These are phyloP conservation scores for Neopestalotiopsis clavispora DNA, from an alignment of 2,329 filamentous ascomycete genomes.

Conservation along the genomic window DNA sequence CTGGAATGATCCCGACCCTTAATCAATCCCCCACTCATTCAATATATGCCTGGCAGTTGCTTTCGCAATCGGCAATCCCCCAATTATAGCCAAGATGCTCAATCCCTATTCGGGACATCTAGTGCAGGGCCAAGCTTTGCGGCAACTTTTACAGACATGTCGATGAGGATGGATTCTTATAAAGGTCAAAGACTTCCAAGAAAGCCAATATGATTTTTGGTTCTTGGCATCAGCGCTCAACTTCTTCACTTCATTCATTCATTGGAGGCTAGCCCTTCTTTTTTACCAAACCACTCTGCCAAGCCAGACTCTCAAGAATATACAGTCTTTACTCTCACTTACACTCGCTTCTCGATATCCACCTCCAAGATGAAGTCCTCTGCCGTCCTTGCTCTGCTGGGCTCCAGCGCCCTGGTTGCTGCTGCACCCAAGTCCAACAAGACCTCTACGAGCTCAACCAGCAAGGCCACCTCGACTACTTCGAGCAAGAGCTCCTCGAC, in stretches of 20 bases:
- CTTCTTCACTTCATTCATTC: constrained; percentile 15
- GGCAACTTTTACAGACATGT: neutral
- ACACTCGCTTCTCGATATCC: neutral
- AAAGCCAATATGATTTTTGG: neutral
- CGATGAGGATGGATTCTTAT: neutral
- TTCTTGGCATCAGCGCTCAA: constrained; percentile 8
- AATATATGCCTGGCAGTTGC: constrained; percentile 14
- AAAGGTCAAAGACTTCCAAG: neutral
- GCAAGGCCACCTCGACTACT: neutral
- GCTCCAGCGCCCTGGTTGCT: constrained; percentile 12
- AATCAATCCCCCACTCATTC: constrained; percentile 1
- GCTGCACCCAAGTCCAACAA: constrained; percentile 6
- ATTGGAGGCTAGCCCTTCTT: constrained; percentile 14
- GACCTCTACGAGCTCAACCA: neutral
- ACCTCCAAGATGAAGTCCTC: constrained; percentile 5
- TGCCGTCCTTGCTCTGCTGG: constrained; percentile 8
- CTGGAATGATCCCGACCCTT: neutral
- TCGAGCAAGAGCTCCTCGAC: neutral
- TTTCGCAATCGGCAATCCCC: constrained; percentile 9
- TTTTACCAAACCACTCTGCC: neutral
- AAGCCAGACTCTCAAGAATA: neutral
- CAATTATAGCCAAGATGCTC: constrained; percentile 1
- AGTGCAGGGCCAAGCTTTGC: constrained; percentile 9
- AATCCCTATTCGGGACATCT: neutral
- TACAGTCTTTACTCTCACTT: neutral